Percentiles rank a stretch among this genome's conserved stretches.
These are phyloP conservation scores for Marasmius sp. DNA, from an alignment of 1,284 basidiomycete genomes.

Conservation along the genomic window DNA sequence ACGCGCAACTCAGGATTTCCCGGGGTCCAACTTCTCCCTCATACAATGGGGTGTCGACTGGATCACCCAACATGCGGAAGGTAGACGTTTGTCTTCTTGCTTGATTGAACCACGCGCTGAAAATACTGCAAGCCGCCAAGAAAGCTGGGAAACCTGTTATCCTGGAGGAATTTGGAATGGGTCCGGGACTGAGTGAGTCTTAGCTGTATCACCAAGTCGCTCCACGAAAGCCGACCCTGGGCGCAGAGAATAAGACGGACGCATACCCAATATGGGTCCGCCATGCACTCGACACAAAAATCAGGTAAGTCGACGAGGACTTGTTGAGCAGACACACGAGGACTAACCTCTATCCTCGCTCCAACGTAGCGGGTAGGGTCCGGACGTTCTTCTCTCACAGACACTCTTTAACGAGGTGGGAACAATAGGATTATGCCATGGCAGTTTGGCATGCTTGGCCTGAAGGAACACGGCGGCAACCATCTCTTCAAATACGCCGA, in stretches of 20 bases:
- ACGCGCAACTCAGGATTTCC: constrained; percentile 34
- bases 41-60: constrained; percentile 53
- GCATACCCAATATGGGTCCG: constrained; percentile 54
- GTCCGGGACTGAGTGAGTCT: constrained; percentile 34
- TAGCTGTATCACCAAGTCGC: background rate
- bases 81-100: constrained; percentile 24
- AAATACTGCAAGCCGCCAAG: constrained; percentile 40
- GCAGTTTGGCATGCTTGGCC: constrained; percentile 52
- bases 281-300: constrained; percentile 45
- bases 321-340: background rate
- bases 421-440: constrained; percentile 52
- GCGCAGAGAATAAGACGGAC: constrained; percentile 46
- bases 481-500: constrained; percentile 56
- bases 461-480: constrained; percentile 52
- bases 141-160: constrained; percentile 51
- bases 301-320: constrained; percentile 40
- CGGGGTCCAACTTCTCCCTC: constrained; percentile 50
- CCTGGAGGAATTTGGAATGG: constrained; percentile 56
- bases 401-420: constrained; percentile 2
- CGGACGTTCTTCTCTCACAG: background rate
- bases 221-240: background rate
- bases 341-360: background rate
- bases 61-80: constrained; percentile 47
- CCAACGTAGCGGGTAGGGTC: constrained; percentile 26
- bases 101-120: background rate